Evolutionary conservation across 2,329 filamentous ascomycete species (phyloP), one percentile per base, ranked within the genome.

Genomic region (Diaporthe sp.): DNA sequence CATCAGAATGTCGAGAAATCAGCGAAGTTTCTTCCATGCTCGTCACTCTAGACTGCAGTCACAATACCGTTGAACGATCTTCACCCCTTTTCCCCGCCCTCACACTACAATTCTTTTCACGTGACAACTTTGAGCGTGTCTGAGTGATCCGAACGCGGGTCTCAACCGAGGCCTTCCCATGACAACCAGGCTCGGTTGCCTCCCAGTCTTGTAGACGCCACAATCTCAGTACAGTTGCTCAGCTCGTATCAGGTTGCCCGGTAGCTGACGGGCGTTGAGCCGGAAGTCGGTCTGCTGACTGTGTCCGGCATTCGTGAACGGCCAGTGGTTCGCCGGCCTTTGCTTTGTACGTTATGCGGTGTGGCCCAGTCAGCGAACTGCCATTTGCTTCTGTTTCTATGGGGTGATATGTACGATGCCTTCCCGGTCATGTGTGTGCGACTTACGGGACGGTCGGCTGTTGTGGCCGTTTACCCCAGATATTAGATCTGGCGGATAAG

Each of bases 211-310:
- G 4, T 28, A 17, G n/a, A 42, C 65, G 65, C 65, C 65, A 55
- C 49, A 31, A 15, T 22, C 17, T 34, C 34, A 39, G 34, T 28
- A 37, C 51, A 28, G 51, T 28, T 39, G 34, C 65, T 53, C 65
- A 68, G 65, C 65, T 68, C 71, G 71, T 73, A 55, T 65, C 39
- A 37, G 42, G 31, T 42, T 25, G 31, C 31, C 44, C 57, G 46
- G 57, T 34, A 61, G 13, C 60, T 46, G 34, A 65, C 46, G 49
- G 58, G 58, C 61, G 34, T 44, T 28, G 22, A 62, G 25, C 5
- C 58, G 49, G 71, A 65, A 73, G 58, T 65, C 71, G 58, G 71
- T 55, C 46, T 46, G 71, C 58, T 73, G 58, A 57, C 71, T 73
- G 46, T 62, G 31, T 37, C 22, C 58, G 37, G 58, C 65, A 55